Evolutionary conservation across 257 asterid species (phyloP).

Genomic region (Fraxinus pennsylvanica): DNA sequence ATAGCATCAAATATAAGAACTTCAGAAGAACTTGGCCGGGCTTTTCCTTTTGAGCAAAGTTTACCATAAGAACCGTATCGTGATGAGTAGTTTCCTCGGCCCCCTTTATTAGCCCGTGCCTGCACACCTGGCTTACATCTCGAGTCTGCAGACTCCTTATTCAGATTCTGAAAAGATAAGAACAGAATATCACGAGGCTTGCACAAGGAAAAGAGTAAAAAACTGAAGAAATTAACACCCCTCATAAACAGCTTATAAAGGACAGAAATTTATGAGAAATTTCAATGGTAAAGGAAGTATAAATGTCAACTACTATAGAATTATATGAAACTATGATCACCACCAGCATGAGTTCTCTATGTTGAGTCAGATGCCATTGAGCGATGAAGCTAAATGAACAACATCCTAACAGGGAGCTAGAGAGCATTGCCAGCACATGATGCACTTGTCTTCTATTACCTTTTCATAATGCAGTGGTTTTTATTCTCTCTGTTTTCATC

Average conservation of each 20-base stretch:
- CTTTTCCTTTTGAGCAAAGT: background rate
- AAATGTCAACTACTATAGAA: background rate
- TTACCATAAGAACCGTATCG: conserved; percentile 65
- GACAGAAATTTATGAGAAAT: conserved; percentile 13
- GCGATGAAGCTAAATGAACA: background rate
- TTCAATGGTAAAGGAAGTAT: background rate
- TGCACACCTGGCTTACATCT: conserved; percentile 70
- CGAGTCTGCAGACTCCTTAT: conserved; percentile 62
- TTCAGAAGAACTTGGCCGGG: background rate
- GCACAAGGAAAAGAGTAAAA: background rate
- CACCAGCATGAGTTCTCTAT: background rate
- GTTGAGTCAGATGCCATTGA: background rate
- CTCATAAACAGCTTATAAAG: conserved; percentile 10
- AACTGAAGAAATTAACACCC: conserved; percentile 19
- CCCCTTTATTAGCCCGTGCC: conserved; percentile 60
- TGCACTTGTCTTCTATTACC: background rate
- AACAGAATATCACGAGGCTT: conserved; percentile 1
- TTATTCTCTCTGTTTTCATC: background rate
- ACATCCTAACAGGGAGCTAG: conserved; percentile 11
- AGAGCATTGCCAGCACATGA: background rate
- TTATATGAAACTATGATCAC: background rate
- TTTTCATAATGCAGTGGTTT: background rate
- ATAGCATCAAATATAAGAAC: conserved; percentile 6
- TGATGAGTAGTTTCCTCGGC: conserved; percentile 62
- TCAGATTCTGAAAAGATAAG: conserved; percentile 51